Evolutionary conservation across 2,329 filamentous ascomycete genomes (phyloP).

Genomic region (Nemania sp.): DNA sequence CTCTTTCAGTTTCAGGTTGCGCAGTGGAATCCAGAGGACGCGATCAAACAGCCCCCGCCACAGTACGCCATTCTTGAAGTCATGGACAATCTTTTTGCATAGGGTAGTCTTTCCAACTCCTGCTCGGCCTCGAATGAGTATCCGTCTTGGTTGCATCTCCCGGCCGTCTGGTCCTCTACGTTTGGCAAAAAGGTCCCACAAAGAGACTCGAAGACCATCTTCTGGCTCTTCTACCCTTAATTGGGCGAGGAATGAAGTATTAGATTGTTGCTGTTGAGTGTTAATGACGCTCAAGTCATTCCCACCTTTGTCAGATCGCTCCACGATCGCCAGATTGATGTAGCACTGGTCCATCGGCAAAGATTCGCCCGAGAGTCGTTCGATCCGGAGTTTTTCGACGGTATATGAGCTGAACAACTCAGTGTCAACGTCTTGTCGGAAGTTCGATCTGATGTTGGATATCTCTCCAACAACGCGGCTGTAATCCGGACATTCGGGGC

Average conservation of each 20-base stretch:
- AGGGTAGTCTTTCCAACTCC: slow-evolving; percentile 12
- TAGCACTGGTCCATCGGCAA: neutral
- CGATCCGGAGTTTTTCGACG: neutral
- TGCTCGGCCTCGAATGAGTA: slow-evolving; percentile 7
- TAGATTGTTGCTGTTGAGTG: neutral
- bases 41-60: neutral
- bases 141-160: neutral
- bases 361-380: neutral
- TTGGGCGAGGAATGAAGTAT: neutral
- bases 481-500: neutral
- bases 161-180: neutral
- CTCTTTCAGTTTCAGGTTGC: neutral
- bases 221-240: neutral
- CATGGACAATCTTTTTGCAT: slow-evolving; percentile 12
- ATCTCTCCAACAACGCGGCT: neutral
- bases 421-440: neutral
- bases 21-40: slow-evolving; percentile 11
- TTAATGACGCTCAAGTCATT: neutral
- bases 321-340: neutral
- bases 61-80: neutral
- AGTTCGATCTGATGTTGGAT: neutral
- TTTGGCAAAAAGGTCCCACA: neutral
- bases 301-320: no score
- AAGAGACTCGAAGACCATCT: neutral
- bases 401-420: neutral